phyloP scores from a whole-genome alignment of 2,329 filamentous ascomycete species.

The Aspergillus fumigatiaffinis region DNA sequence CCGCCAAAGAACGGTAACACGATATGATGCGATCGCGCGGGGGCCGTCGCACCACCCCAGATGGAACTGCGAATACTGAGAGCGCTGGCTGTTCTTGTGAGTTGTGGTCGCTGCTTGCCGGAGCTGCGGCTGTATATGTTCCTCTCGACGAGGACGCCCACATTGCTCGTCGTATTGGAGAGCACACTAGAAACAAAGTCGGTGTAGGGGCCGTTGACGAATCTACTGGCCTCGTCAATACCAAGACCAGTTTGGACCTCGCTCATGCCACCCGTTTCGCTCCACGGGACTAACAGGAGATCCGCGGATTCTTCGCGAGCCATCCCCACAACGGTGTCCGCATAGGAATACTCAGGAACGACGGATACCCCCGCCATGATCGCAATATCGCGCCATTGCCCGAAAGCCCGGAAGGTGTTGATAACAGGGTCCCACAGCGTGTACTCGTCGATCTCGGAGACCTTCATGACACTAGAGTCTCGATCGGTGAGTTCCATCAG shows the following conservation, averaged over 20 bases:
- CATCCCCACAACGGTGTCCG: conserved; percentile 69
- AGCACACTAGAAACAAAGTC: conserved; percentile 70
- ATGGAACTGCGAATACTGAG: conserved; percentile 58
- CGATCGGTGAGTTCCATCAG: conserved; percentile 85
- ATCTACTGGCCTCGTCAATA: conserved; percentile 53
- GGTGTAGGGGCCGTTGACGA: conserved; percentile 62
- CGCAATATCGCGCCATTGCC: conserved; percentile 75
- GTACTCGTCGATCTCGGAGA: conserved; percentile 74
- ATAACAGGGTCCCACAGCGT: conserved; percentile 75
- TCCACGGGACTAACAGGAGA: conserved; percentile 84
- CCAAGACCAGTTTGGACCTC: conserved; percentile 57
- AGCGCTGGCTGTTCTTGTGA: conserved; percentile 49
- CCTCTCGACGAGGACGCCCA: conserved; percentile 76
- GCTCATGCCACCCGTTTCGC: conserved; percentile 69
- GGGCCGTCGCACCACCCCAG: conserved; percentile 56
- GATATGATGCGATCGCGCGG: conserved; percentile 71
- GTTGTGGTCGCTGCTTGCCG: conserved; percentile 19
- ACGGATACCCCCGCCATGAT: conserved; percentile 78
- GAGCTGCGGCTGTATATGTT: conserved; percentile 46
- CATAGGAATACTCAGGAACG: conserved; percentile 71
- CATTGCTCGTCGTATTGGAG: conserved; percentile 59
- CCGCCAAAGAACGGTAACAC: conserved; percentile 86
- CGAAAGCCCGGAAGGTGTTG: conserved; percentile 86
- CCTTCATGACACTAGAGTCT: conserved; percentile 92
- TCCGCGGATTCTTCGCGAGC: conserved; percentile 68